Conservation (phyloP, 306 rosid species). For the Acacia acuminata region DNA sequence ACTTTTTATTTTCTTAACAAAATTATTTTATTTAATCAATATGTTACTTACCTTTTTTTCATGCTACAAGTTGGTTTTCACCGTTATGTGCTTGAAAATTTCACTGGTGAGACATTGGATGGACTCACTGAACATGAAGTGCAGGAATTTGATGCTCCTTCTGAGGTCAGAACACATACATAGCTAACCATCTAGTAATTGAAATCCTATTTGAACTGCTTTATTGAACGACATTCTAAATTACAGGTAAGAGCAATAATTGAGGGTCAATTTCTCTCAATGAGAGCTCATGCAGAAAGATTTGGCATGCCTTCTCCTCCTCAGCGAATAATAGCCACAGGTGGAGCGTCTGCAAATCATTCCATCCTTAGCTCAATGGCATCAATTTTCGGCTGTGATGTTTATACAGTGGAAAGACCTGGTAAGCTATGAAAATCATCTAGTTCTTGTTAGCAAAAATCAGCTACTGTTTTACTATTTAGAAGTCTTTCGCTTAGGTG, state of each 20-base stretch:
- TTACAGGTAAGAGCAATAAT: slow-evolving; percentile 78
- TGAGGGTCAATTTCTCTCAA: slow-evolving; percentile 90
- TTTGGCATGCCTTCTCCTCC: slow-evolving; percentile 97
- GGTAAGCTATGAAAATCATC: slow-evolving; percentile 46
- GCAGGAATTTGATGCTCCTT: slow-evolving; percentile 76
- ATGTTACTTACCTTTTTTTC: slow-evolving; percentile 23
- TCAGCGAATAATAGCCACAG: slow-evolving; percentile 88
- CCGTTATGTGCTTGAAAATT: slow-evolving; percentile 69
- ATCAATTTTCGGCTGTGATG: slow-evolving; percentile 83
- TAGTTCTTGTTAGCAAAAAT: neutral
- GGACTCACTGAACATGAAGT: slow-evolving; percentile 60
- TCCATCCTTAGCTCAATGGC: slow-evolving; percentile 74
- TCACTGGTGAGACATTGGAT: slow-evolving; percentile 51
- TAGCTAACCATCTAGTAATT: slow-evolving; percentile 9
- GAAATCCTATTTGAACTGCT: slow-evolving; percentile 13
- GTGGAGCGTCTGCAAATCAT: slow-evolving; percentile 91
- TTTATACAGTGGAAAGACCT: slow-evolving; percentile 89
- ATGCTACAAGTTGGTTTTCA: slow-evolving; percentile 74
- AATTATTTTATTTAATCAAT: slow-evolving; percentile 1
- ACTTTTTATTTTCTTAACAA: slow-evolving; percentile 24
- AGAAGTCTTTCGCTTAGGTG: neutral
- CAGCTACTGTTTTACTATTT: neutral
- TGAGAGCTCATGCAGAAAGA: slow-evolving; percentile 97
- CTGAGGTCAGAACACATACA: slow-evolving; percentile 68
- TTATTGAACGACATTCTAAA: slow-evolving; percentile 14